These are phyloP conservation scores for Tylopilus intermedius DNA, from an alignment of 768 basidiomycete species.

Conservation along the genomic window DNA sequence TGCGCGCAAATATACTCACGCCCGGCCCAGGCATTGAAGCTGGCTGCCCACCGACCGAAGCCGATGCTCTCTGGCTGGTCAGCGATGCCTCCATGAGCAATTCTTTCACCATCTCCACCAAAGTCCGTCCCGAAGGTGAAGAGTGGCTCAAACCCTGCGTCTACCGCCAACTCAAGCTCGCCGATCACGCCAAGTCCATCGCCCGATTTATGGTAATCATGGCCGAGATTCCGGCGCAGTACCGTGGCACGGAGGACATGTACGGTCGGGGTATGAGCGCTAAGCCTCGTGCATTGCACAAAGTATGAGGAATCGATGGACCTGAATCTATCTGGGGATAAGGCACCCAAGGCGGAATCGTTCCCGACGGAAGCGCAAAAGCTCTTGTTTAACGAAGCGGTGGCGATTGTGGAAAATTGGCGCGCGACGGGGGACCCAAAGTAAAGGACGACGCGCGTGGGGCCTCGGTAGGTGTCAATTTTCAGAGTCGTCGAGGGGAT, in stretches of 20 bases:
- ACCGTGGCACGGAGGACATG: conserved; percentile 60
- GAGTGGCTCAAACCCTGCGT: not conserved
- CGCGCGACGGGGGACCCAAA: conserved; percentile 7
- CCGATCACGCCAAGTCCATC: conserved; percentile 23
- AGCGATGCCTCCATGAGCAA: not conserved
- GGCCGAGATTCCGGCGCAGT: conserved; percentile 11
- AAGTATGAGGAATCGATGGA: not conserved
- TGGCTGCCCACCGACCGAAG: conserved; percentile 65
- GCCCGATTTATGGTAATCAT: conserved; percentile 21
- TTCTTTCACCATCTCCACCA: not conserved
- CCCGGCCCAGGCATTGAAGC: conserved; percentile 33
- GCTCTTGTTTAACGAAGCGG: conserved; percentile 63
- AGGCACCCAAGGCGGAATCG: conserved; percentile 16
- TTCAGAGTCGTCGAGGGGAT: too few relatives aligned
- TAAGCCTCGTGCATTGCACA: conserved; percentile 38
- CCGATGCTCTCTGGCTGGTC: conserved; percentile 39
- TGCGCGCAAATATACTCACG: not conserved
- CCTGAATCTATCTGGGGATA: not conserved
- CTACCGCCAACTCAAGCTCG: not conserved
- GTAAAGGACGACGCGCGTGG: not conserved
- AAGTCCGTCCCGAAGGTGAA: not conserved
- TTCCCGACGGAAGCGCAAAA: conserved; percentile 58
- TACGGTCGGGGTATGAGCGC: conserved; percentile 63
- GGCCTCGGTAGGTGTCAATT: too few relatives aligned
- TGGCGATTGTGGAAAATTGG: conserved; percentile 58